phyloP scores from a whole-genome alignment of 176 grass and related monocot species.

The Raddia distichophylla region DNA sequence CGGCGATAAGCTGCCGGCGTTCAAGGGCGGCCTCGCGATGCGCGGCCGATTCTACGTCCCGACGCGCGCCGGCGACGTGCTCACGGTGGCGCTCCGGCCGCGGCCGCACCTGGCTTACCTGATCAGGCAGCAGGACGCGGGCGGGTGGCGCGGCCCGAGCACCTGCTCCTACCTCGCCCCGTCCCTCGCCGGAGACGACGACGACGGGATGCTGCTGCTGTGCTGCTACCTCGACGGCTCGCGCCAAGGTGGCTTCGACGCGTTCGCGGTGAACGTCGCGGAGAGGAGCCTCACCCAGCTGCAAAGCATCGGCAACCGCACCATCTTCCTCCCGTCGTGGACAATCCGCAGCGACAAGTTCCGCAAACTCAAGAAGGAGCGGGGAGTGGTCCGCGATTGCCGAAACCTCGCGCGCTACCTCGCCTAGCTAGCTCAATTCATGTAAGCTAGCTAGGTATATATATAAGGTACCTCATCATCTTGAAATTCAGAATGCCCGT shows the following conservation, averaged over 20 bases:
- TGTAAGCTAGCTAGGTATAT: no score
- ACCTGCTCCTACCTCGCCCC: neutral
- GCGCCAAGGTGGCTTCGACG: no score
- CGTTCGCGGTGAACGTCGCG: neutral
- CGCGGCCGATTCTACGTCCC: conserved; percentile 10
- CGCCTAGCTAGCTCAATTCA: no score
- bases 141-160: no score
- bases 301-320: neutral
- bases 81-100: neutral
- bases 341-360: neutral
- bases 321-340: neutral
- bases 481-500: no score
- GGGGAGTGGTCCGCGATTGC: neutral
- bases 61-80: neutral
- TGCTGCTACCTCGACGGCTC: neutral
- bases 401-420: no score
- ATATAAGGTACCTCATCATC: no score
- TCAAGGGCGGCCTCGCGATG: neutral
- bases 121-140: neutral
- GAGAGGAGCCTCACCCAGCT: neutral
- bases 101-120: conserved; percentile 6
- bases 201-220: neutral
- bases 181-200: neutral
- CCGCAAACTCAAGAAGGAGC: neutral
- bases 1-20: neutral